These are phyloP conservation scores for Coemansia sp. DNA, from an alignment of 192 early-diverging fungal genomes.

Conservation along the genomic window DNA sequence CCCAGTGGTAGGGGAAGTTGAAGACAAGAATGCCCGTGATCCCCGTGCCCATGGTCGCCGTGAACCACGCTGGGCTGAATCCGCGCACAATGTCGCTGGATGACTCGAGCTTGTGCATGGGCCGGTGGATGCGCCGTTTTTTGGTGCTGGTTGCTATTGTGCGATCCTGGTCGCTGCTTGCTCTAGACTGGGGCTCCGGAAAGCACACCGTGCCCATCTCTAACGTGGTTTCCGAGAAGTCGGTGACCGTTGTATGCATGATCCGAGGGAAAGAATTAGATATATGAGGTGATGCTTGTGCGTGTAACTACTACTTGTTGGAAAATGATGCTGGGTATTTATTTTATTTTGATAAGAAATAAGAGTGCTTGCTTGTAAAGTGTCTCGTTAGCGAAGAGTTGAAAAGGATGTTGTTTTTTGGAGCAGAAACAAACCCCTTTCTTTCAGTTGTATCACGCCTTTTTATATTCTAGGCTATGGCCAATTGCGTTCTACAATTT, in stretches of 20 bases:
- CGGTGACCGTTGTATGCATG: slow-evolving; percentile 10
- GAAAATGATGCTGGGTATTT: too few relatives aligned
- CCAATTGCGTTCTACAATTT: background rate
- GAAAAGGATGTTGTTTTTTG: too few relatives aligned
- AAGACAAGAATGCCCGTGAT: slow-evolving; percentile 33
- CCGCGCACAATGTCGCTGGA: slow-evolving; percentile 40
- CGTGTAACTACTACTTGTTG: too few relatives aligned
- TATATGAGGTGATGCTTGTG: background rate
- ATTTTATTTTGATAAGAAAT: too few relatives aligned
- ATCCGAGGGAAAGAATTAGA: slow-evolving; percentile 1
- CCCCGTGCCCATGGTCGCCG: slow-evolving; percentile 58
- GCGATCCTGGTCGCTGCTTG: background rate
- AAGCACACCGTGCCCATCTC: background rate
- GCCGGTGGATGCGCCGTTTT: slow-evolving; percentile 35
- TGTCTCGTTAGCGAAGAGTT: too few relatives aligned
- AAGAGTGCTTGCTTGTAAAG: too few relatives aligned
- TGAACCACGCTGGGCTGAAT: slow-evolving; percentile 64
- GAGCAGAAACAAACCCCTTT: too few relatives aligned
- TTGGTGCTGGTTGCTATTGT: background rate
- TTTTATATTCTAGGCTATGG: background rate
- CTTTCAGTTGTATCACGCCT: background rate
- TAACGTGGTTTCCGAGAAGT: slow-evolving; percentile 27
- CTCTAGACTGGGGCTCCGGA: background rate
- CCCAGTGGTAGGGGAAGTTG: slow-evolving; percentile 48
- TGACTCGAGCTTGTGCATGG: slow-evolving; percentile 44